Conservation (phyloP, 1,284 basidiomycete species). For the Leccinum pallidistipes region DNA sequence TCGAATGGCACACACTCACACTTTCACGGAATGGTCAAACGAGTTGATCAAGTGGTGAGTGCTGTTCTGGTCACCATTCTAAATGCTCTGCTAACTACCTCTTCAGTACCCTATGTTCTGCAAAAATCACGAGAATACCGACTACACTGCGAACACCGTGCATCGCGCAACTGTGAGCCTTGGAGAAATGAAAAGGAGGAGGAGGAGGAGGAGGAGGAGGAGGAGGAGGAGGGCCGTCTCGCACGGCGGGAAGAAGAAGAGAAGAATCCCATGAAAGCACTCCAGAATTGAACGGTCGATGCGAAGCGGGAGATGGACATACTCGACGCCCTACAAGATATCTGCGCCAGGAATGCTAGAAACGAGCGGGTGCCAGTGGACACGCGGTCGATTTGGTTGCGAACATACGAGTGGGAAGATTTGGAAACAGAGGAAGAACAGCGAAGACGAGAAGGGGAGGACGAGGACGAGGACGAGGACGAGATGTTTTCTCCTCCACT, state of each 20-base stretch:
- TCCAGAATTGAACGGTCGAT: slow-evolving; percentile 91
- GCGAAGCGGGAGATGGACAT: slow-evolving; percentile 99
- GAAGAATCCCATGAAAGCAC: slow-evolving; percentile 95
- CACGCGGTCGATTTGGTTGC: slow-evolving; percentile 64
- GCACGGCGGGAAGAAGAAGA: slow-evolving; percentile 84
- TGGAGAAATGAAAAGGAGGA: slow-evolving; percentile 80
- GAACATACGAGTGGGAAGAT: slow-evolving; percentile 55
- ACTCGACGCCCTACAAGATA: slow-evolving; percentile 93
- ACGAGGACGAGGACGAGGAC: slow-evolving; percentile 77
- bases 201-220: no score
- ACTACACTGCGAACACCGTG: slow-evolving; percentile 93
- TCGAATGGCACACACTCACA: no score
- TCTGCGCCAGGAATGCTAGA: slow-evolving; percentile 89
- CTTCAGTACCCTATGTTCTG: slow-evolving; percentile 84
- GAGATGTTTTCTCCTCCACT: slow-evolving; percentile 72
- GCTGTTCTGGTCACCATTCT: neutral
- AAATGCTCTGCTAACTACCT: neutral
- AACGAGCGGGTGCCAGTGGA: slow-evolving; percentile 71
- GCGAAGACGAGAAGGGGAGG: slow-evolving; percentile 67
- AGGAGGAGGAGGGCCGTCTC: slow-evolving; percentile 75
- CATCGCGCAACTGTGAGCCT: slow-evolving; percentile 92
- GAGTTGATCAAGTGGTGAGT: slow-evolving; percentile 57
- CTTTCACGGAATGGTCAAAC: no score
- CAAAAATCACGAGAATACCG: slow-evolving; percentile 98
- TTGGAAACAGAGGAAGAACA: slow-evolving; percentile 70